These are phyloP conservation scores for Rosa rugosa DNA, from an alignment of 306 rosid species.

Conservation along the genomic window DNA sequence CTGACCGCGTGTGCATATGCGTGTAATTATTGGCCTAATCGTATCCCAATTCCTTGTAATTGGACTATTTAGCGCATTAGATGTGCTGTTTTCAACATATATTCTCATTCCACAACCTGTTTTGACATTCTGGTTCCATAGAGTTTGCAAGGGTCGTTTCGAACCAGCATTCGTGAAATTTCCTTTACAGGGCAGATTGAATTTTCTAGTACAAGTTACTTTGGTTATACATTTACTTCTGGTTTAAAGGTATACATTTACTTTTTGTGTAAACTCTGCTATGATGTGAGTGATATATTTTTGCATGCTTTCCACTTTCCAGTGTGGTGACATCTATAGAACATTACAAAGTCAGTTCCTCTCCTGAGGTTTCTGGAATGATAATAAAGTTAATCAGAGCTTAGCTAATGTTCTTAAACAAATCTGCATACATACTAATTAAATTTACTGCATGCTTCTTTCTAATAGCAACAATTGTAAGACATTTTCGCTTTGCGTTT, in stretches of 20 bases:
- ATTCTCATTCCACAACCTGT: constrained; percentile 67
- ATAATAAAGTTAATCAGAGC: background rate
- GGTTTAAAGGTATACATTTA: background rate
- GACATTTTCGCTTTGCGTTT: background rate
- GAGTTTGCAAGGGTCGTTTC: constrained; percentile 80
- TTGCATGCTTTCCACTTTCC: background rate
- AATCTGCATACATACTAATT: background rate
- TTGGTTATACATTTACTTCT: background rate
- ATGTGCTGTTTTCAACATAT: constrained; percentile 45
- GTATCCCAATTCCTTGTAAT: constrained; percentile 72
- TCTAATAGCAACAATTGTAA: background rate
- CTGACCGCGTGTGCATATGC: constrained; percentile 90
- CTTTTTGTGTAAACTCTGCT: background rate
- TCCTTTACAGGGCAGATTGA: constrained; percentile 65
- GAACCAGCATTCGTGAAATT: constrained; percentile 70
- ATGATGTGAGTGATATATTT: background rate
- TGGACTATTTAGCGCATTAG: constrained; percentile 78
- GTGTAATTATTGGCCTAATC: constrained; percentile 61
- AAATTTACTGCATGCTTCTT: no score
- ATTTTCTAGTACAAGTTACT: background rate
- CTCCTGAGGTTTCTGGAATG: background rate
- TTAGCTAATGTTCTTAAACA: background rate
- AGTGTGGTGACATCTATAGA: background rate
- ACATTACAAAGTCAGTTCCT: background rate
- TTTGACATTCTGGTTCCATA: constrained; percentile 77